Evolutionary conservation across 2,329 filamentous ascomycete genomes (phyloP).

Genomic region (Venturia nashicola): DNA sequence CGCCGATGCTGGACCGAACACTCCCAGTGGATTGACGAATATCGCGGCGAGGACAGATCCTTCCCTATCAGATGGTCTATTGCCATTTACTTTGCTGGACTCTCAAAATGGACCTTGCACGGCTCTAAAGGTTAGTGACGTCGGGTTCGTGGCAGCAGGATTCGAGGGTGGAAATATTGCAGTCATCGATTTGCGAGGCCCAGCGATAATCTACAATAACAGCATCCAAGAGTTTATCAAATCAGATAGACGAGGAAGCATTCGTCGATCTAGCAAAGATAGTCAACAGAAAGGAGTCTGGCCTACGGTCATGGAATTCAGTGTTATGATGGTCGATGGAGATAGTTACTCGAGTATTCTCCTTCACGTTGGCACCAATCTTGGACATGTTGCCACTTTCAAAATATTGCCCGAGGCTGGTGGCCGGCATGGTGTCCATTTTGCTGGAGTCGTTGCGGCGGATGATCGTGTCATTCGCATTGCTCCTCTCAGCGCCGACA

Average conservation of each 20-base stretch:
- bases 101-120: conserved; percentile 74
- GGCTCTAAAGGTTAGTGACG: conserved; percentile 72
- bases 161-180: conserved; percentile 72
- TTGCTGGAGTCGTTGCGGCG: conserved; percentile 54
- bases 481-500: conserved; percentile 65
- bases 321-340: conserved; percentile 78
- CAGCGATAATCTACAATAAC: conserved; percentile 66
- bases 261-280: conserved; percentile 40
- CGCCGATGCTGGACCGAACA: conserved; percentile 36
- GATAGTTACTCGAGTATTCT: conserved; percentile 91
- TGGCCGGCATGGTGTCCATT: conserved; percentile 58
- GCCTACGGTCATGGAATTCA: conserved; percentile 76
- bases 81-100: conserved; percentile 71
- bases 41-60: conserved; percentile 63
- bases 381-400: conserved; percentile 76
- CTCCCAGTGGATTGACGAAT: conserved; percentile 47
- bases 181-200: conserved; percentile 79
- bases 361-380: conserved; percentile 79
- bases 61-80: conserved; percentile 61
- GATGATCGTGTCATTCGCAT: conserved; percentile 63
- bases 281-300: conserved; percentile 48
- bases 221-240: conserved; percentile 63
- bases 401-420: conserved; percentile 67
- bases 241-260: conserved; percentile 62
- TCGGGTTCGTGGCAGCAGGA: conserved; percentile 81